Evolutionary conservation across 805 yeast genomes (phyloP).

Genomic region (Teunomyces panamensis): DNA sequence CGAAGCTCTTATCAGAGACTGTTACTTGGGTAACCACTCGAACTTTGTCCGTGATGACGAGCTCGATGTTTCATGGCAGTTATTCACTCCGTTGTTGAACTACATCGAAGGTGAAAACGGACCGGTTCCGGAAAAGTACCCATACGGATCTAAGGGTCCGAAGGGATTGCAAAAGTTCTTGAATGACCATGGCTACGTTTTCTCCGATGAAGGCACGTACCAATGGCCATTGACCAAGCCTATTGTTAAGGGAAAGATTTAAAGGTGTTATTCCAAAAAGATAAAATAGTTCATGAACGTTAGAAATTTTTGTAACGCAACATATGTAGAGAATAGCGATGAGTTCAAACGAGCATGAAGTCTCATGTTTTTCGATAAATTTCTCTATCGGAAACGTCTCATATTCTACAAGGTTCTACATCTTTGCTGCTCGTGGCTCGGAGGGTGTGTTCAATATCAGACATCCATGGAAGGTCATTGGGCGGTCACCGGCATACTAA

Average conservation of each 20-base stretch:
- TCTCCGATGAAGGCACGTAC: conserved; percentile 61
- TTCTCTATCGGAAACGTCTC: background rate
- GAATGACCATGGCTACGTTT: conserved; percentile 68
- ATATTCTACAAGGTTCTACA: background rate
- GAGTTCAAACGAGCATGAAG: no score
- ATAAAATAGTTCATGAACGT: background rate
- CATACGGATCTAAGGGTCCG: conserved; percentile 94
- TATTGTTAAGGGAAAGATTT: conserved; percentile 26
- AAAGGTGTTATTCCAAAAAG: background rate
- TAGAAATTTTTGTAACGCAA: no score
- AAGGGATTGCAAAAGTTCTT: conserved; percentile 57
- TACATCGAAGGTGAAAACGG: conserved; percentile 69
- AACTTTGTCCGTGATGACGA: conserved; percentile 98
- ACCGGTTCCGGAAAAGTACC: conserved; percentile 66
- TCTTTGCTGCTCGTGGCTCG: no score
- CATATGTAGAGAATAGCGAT: no score
- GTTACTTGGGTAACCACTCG: conserved; percentile 88
- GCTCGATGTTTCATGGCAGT: conserved; percentile 86
- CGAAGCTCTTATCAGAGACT: conserved; percentile 91
- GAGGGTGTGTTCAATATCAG: conserved; percentile 46
- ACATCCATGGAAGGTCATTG: conserved; percentile 87
- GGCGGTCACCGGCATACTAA: conserved; percentile 85
- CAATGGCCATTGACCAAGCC: conserved; percentile 88
- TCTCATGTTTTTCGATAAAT: background rate
- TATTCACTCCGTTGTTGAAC: conserved; percentile 88